Evolutionary conservation across 116 monocot species (phyloP).

Genomic region (Posidonia oceanica): DNA sequence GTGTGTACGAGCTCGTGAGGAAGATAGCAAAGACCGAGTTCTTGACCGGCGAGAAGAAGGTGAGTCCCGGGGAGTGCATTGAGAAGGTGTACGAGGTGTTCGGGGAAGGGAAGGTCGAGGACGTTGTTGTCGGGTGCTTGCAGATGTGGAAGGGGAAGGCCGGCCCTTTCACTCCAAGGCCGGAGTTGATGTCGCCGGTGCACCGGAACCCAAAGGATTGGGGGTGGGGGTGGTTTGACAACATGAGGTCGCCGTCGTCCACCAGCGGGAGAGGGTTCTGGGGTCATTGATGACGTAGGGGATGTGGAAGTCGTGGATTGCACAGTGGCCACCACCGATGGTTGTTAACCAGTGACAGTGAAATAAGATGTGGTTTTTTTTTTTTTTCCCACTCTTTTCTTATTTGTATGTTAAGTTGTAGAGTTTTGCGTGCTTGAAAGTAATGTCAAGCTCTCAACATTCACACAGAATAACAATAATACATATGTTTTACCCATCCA

Average conservation of each 20-base stretch:
- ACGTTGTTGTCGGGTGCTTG: slow-evolving; percentile 11
- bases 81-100: slow-evolving; percentile 17
- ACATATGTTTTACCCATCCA: no score
- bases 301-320: no score
- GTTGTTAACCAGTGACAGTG: no score
- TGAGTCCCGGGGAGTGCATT: slow-evolving; percentile 18
- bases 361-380: no score
- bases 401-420: no score
- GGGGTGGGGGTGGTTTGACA: slow-evolving; percentile 20
- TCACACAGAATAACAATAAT: no score
- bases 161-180: slow-evolving; percentile 20
- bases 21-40: slow-evolving; percentile 7
- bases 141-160: slow-evolving; percentile 9
- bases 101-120: slow-evolving; percentile 9
- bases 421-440: no score
- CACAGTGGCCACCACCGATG: no score
- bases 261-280: slow-evolving; percentile 16
- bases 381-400: no score
- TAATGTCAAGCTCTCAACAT: no score
- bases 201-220: slow-evolving; percentile 11
- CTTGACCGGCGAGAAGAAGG: slow-evolving; percentile 24
- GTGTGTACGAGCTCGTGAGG: slow-evolving; percentile 18
- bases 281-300: background rate
- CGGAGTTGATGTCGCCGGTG: slow-evolving; percentile 17
- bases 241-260: slow-evolving; percentile 14